A percentile compares a stretch with the other conserved stretches of the same genome.
Conservation (phyloP, 2,329 filamentous ascomycete species). For the Diplodia seriata region DNA sequence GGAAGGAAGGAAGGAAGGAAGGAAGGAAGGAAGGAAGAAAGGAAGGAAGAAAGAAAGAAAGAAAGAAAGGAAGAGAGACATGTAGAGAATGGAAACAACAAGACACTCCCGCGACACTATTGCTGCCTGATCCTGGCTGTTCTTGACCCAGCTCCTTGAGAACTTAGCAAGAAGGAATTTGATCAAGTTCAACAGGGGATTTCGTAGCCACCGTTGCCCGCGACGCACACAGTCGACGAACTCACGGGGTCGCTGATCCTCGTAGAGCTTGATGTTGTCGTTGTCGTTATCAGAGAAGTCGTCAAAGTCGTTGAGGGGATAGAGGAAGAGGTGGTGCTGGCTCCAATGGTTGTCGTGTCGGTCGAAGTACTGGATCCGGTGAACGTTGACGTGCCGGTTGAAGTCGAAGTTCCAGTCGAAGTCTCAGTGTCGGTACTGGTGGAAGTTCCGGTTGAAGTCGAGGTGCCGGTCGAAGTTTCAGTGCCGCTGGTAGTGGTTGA, state of each 20-base stretch:
- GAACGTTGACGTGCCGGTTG: not conserved
- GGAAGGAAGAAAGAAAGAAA: not conserved
- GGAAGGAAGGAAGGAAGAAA: not conserved
- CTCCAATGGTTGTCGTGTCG: not conserved
- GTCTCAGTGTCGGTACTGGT: not conserved
- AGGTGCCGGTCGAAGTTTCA: not conserved
- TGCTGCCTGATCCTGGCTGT: not conserved
- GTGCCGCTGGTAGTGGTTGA: not conserved
- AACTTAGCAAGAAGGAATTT: not conserved
- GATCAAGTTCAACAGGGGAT: not conserved
- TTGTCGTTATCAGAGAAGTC: not conserved
- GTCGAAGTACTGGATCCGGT: not conserved
- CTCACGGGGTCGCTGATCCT: not conserved
- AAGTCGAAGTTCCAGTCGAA: not conserved
- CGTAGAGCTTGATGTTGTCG: constrained; percentile 2
- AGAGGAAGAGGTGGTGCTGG: not conserved
- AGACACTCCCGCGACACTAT: not conserved
- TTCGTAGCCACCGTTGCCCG: not conserved
- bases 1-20: not conserved
- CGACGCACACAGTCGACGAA: not conserved
- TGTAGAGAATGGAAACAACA: not conserved
- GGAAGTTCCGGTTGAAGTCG: not conserved
- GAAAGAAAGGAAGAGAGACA: no score
- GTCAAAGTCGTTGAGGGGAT: not conserved
- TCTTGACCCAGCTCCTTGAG: not conserved